phyloP scores from a whole-genome alignment of 2,329 filamentous ascomycete species.

The Dactylellina haptotyla region DNA sequence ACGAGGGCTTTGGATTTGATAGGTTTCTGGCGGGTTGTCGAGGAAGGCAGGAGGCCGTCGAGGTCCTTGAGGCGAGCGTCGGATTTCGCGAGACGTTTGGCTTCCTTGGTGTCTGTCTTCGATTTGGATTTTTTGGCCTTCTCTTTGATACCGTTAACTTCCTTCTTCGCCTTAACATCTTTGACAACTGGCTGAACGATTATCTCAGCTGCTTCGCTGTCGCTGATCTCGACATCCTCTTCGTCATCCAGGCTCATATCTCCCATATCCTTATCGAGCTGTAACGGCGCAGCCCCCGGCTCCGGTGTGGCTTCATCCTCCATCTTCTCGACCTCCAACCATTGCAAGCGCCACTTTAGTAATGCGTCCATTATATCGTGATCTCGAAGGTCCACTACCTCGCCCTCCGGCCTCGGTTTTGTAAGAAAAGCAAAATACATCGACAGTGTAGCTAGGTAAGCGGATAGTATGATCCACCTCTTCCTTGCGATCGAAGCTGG shows the following conservation, averaged over 20 bases:
- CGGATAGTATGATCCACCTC: slow-evolving; percentile 82
- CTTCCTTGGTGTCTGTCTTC: slow-evolving; percentile 62
- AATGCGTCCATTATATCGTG: slow-evolving; percentile 91
- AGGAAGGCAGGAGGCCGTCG: slow-evolving; percentile 34
- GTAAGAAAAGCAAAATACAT: slow-evolving; percentile 95
- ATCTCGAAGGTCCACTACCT: slow-evolving; percentile 77
- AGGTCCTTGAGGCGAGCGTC: slow-evolving; percentile 48
- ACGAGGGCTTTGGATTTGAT: slow-evolving; percentile 55
- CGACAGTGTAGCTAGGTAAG: slow-evolving; percentile 84
- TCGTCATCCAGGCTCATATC: slow-evolving; percentile 61
- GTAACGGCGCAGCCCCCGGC: slow-evolving; percentile 11
- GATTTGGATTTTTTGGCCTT: slow-evolving; percentile 66
- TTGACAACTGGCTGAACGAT: slow-evolving; percentile 37
- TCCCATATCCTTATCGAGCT: slow-evolving; percentile 56
- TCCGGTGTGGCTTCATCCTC: slow-evolving; percentile 62
- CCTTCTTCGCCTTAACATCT: slow-evolving; percentile 5
- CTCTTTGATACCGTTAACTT: slow-evolving; percentile 63
- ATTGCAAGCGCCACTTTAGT: slow-evolving; percentile 80
- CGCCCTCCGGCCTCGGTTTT: slow-evolving; percentile 39
- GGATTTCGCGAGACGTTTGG: slow-evolving; percentile 39
- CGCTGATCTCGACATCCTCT: slow-evolving; percentile 59
- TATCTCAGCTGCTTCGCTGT: slow-evolving; percentile 58
- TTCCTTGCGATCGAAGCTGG: slow-evolving; percentile 67
- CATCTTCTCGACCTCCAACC: slow-evolving; percentile 78
- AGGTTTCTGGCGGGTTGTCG: slow-evolving; percentile 40